A percentile compares a stretch with the other conserved stretches of the same genome.
These are phyloP conservation scores for Colletotrichum higginsianum DNA, from an alignment of 2,329 filamentous ascomycete species.

Conservation along the genomic window DNA sequence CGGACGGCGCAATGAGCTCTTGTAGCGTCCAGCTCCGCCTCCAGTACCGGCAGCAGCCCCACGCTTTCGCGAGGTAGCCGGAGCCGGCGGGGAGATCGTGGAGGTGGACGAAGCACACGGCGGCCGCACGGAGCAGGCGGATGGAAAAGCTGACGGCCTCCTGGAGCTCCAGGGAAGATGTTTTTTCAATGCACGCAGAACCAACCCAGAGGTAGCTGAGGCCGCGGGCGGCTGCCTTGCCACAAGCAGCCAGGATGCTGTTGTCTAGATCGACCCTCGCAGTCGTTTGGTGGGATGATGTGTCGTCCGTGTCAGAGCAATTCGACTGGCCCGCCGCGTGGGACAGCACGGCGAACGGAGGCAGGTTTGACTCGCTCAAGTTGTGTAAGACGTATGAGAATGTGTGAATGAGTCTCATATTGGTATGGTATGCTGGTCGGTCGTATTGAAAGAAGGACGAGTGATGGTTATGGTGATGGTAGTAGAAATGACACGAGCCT, in stretches of 20 bases:
- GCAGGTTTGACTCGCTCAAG: not conserved
- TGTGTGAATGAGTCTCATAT: not conserved
- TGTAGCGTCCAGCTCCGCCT: not conserved
- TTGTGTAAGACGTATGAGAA: not conserved
- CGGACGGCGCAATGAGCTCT: not conserved
- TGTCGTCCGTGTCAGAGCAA: rapidly evolving
- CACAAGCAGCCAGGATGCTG: not conserved
- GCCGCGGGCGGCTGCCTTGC: not conserved
- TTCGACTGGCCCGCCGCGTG: not conserved
- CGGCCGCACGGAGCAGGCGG: too few relatives aligned
- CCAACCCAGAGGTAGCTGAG: not conserved
- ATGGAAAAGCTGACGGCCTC: too few relatives aligned
- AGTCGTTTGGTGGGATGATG: not conserved
- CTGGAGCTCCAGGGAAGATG: not conserved
- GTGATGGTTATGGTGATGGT: not conserved
- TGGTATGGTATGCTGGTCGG: not conserved
- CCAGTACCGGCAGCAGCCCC: not conserved
- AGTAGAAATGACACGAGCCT: too few relatives aligned
- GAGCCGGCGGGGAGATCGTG: not conserved
- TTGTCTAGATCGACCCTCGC: not conserved
- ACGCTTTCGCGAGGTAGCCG: not conserved
- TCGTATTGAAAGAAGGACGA: not conserved
- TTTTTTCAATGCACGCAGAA: not conserved
- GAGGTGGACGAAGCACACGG: not conserved
- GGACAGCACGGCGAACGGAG: not conserved